These are phyloP conservation scores for Talaromyces stipitatus DNA, from an alignment of 495 filamentous ascomycete genomes.

Conservation along the genomic window DNA sequence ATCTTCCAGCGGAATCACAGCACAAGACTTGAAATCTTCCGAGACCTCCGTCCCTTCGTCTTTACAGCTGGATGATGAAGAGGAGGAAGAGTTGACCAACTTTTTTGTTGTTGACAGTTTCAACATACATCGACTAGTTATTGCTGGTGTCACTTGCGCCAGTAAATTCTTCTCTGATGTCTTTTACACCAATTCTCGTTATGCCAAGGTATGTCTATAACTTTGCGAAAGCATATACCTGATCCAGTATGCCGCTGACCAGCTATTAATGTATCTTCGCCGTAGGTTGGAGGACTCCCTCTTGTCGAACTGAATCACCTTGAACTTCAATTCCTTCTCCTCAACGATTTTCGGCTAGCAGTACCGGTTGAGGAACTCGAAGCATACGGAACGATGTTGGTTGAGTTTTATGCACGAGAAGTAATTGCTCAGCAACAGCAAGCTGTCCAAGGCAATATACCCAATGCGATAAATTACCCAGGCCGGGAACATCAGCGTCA, in stretches of 20 bases:
- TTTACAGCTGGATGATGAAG: slow-evolving; percentile 21
- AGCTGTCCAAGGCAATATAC: slow-evolving; percentile 10
- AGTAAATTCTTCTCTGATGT: slow-evolving; percentile 99
- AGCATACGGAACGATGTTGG: slow-evolving; percentile 96
- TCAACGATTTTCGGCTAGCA: slow-evolving; percentile 95
- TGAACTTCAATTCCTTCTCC: slow-evolving; percentile 89
- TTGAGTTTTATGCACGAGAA: slow-evolving; percentile 95
- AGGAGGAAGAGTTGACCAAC: slow-evolving; percentile 57
- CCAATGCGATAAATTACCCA: neutral
- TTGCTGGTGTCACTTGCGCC: slow-evolving; percentile 94
- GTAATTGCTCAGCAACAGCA: slow-evolving; percentile 60
- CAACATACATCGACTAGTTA: slow-evolving; percentile 96
- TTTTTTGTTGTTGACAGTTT: slow-evolving; percentile 99
- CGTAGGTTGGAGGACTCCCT: slow-evolving; percentile 90
- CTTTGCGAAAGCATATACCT: neutral
- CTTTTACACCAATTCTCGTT: slow-evolving; percentile 98
- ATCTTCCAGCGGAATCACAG: slow-evolving; percentile 22
- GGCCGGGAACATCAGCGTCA: slow-evolving; percentile 12
- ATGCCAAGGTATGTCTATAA: slow-evolving; percentile 75
- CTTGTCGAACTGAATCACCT: slow-evolving; percentile 94
- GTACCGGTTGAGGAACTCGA: slow-evolving; percentile 94
- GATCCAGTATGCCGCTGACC: neutral
- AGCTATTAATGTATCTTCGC: neutral
- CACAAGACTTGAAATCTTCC: slow-evolving; percentile 26
- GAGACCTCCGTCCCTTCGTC: slow-evolving; percentile 21